Conservation (phyloP, 176 grass and related monocot species). For the Hsuehochloa calcarea region DNA sequence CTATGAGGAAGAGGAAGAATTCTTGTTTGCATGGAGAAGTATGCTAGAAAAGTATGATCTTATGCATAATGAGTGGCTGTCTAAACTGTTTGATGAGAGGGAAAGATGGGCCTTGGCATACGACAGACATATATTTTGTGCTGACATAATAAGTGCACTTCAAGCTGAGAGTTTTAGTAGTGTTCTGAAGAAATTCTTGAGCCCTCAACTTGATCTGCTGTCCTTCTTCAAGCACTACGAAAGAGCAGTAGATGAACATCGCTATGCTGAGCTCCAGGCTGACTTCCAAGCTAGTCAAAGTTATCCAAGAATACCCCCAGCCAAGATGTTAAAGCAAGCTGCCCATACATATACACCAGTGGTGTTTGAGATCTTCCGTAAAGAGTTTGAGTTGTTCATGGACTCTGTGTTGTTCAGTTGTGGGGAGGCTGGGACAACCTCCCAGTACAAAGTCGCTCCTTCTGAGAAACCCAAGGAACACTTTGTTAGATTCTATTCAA, state of each 20-base stretch:
- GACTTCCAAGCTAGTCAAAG: conserved; percentile 98
- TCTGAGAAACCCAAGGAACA: conserved; percentile 88
- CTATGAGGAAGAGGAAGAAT: conserved; percentile 83
- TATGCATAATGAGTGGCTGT: conserved; percentile 89
- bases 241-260: conserved; percentile 92
- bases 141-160: conserved; percentile 78
- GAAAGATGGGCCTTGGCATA: conserved; percentile 88
- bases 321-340: conserved; percentile 91
- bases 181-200: conserved; percentile 85
- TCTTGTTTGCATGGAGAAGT: conserved; percentile 76
- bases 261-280: conserved; percentile 96
- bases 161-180: conserved; percentile 81
- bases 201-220: conserved; percentile 77
- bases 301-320: conserved; percentile 96
- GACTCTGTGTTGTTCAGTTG: conserved; percentile 84
- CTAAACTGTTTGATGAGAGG: conserved; percentile 84
- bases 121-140: conserved; percentile 86
- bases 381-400: conserved; percentile 99
- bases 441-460: conserved; percentile 83
- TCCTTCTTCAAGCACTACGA: conserved; percentile 98
- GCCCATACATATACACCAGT: conserved; percentile 96
- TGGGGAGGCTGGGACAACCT: conserved; percentile 60
- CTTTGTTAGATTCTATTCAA: conserved; percentile 82
- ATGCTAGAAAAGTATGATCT: conserved; percentile 96
- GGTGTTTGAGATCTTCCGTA: conserved; percentile 94